These are phyloP conservation scores for Zymoseptoria ardabiliae DNA, from an alignment of 2,329 filamentous ascomycete species.

Conservation along the genomic window DNA sequence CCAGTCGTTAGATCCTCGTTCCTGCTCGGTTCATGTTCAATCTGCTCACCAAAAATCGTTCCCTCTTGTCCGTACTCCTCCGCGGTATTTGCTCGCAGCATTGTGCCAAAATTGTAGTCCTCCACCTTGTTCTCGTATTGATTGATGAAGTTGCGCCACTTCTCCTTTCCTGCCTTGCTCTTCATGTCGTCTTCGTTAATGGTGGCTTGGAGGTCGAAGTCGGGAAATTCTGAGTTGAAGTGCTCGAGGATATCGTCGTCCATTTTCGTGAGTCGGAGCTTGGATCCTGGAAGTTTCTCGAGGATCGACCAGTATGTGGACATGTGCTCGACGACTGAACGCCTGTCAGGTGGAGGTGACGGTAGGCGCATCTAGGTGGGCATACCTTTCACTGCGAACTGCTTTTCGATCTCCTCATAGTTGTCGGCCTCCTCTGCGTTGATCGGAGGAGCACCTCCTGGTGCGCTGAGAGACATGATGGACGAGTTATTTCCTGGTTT, in stretches of 20 bases:
- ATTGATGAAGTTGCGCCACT: conserved; percentile 92
- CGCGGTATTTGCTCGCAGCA: conserved; percentile 71
- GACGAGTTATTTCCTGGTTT: background rate
- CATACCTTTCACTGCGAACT: conserved; percentile 91
- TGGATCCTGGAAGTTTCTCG: conserved; percentile 81
- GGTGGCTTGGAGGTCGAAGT: conserved; percentile 74
- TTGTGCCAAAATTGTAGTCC: conserved; percentile 97
- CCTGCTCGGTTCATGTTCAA: background rate
- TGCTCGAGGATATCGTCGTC: conserved; percentile 93
- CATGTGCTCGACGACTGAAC: conserved; percentile 79
- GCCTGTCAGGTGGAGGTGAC: background rate
- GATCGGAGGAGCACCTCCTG: conserved; percentile 21
- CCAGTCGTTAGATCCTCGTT: background rate
- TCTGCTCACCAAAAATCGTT: conserved; percentile 74
- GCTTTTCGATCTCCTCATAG: conserved; percentile 76
- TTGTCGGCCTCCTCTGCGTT: conserved; percentile 58
- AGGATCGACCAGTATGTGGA: conserved; percentile 95
- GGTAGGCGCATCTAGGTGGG: background rate
- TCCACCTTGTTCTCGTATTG: conserved; percentile 89
- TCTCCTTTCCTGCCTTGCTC: conserved; percentile 89
- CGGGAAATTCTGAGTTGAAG: conserved; percentile 80
- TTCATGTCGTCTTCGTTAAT: conserved; percentile 95
- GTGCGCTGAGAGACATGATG: conserved; percentile 20
- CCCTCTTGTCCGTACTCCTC: conserved; percentile 80
- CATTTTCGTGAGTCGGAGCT: conserved; percentile 81